Base-by-base conservation (phyloP, 2,329 filamentous ascomycete genomes). In the Penicillium sp. region DNA sequence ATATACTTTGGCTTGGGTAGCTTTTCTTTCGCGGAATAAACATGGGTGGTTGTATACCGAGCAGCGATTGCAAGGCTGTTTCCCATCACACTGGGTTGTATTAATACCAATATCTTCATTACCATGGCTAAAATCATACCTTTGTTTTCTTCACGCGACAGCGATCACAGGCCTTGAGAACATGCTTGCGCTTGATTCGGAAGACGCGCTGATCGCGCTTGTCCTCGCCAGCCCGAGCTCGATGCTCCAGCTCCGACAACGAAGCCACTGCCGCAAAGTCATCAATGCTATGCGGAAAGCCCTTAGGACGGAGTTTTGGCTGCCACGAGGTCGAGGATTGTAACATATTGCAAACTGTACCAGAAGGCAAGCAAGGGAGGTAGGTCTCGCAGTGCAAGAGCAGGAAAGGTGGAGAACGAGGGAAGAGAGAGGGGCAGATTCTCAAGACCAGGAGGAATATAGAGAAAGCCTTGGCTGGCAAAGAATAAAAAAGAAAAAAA, bases 81-180 rank as follows among this genome's bases (percentile, higher is more conserved):
- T 76, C 35, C 74, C 74, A 68, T 76, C 74, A 58, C 74, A 76
- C 74, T 76, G 53, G 8, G n/a, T 40, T 40, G 30, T 7, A n/a
- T 53, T 39, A 53, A 47, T 53, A 50, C 34, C 19, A 32, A 41
- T 35, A 34, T 36, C 7, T 11, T 7, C 16, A 18, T 30, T 32
- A 5, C 23, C 5, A 11, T 18, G 14, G 10, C 16, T 14, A 11
- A 11, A 7, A 4, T 66, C 61, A 55, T 56, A 76, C 74, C 68
- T 76, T 76, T 53, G 74, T 76, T 61, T 76, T 76, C 58, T 76
- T 76, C 41, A 76, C 72, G 51, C 74, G 71, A 60, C 74, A 76
- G n/a, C 74, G 73, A 66, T 76, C 74, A 56, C 74, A 76, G 6
- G 74, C 74, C 52, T 76, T 76, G 14, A 76, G 59, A 29, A 76